Evolutionary conservation across 257 asterid species (phyloP).

Genomic region (Perilla frutescens): DNA sequence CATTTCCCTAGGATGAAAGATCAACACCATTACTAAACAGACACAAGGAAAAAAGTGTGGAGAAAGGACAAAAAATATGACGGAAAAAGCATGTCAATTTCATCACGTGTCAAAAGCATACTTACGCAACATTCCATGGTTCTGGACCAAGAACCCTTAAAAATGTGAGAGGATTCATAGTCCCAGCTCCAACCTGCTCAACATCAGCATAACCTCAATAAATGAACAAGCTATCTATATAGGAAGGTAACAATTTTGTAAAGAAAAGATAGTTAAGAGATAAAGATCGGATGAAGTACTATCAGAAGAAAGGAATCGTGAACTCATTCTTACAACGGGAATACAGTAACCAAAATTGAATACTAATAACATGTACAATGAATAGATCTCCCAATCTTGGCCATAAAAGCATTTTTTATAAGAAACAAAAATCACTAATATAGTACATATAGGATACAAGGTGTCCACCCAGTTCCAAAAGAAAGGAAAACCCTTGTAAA

Average conservation of each 20-base stretch:
- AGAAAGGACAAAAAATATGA: neutral
- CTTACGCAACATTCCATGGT: slow-evolving; percentile 99
- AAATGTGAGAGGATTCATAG: slow-evolving; percentile 96
- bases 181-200: slow-evolving; percentile 98
- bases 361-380: neutral
- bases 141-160: slow-evolving; percentile 98
- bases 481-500: neutral
- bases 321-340: slow-evolving; percentile 20
- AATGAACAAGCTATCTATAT: slow-evolving; percentile 17
- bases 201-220: slow-evolving; percentile 39
- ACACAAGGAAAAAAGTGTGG: neutral
- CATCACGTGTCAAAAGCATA: slow-evolving; percentile 31
- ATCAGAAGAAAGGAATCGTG: neutral
- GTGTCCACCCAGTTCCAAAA: neutral
- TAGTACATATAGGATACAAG: neutral
- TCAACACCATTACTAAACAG: neutral
- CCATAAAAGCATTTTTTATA: neutral
- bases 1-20: slow-evolving; percentile 4
- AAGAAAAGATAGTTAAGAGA: neutral
- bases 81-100: slow-evolving; percentile 2
- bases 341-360: neutral
- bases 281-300: neutral
- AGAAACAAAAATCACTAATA: neutral
- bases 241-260: neutral
- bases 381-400: slow-evolving; percentile 16